Base-by-base conservation (phyloP, 768 basidiomycete species). In the Lentinus brumalis region DNA sequence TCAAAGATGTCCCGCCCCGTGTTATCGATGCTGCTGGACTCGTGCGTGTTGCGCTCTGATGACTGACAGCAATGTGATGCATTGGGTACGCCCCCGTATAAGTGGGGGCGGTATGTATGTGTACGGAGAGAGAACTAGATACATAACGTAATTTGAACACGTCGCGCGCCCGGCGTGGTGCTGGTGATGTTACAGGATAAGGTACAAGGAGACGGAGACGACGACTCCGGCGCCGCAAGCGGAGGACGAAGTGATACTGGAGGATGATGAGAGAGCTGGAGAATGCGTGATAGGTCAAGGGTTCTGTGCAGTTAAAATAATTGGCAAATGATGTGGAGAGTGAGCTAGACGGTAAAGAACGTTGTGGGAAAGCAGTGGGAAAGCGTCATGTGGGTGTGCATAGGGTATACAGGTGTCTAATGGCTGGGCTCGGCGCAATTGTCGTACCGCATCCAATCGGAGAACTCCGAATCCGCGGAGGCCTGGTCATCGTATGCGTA, bases 361-460 rank as follows among this genome's bases (percentile, higher is more conserved):
- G 52, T 15, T 18, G 29, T 3, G 46, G 32, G 55, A 39, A 11
- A 35, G 9, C 16, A n/a, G 45, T 16, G 29, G 18, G 31, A 16
- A 31, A 8, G 31, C 30, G 6, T n/a, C 7, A 4, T 5, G n/a
- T 44, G 42, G 5, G 30, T 29, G 31, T 41, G 21, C 21, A 26
- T 26, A 26, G 21, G 21, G 21, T 8, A 31, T 10, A 5, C 16
- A 11, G 11, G 47, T 57, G 14, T 44, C 42, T 18, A 44, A 44
- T 16, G 46, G 46, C 29, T 8, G 46, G 21, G 1, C n/a, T 29
- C 3, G 21, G 21, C 46, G 18, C 30, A 52, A 16, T 52, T 50
- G 12, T 52, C 42, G 54, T 56, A 50, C n/a, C 45, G 50, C 60
- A 61, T 56, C 60, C 60, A 61, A n/a, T 56, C 54, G 29, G 60